Base-by-base conservation (phyloP, 805 yeast species). In the Maudiozyma pseudohumilis region DNA sequence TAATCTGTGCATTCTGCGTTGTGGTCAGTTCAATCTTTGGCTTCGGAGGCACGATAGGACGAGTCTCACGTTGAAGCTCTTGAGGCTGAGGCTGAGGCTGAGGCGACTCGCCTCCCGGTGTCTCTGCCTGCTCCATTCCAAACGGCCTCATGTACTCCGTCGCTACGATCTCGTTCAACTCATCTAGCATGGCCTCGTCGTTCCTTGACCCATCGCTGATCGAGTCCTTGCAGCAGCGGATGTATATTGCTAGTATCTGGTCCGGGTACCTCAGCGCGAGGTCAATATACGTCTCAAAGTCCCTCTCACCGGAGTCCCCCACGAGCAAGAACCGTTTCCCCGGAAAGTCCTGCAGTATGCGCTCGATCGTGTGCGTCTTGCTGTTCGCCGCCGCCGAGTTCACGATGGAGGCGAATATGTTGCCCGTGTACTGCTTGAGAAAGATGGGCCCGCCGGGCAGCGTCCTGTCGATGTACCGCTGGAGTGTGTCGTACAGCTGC, bases 231-330 rank as follows among this genome's bases (percentile, higher is more conserved):
- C 94, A 83, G 34, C 82, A 83, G 29, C 97, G 65, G 25, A 92
- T 82, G 54, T 75, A 88, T 4, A 92, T 84, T 1, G 81, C 94
- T 17, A 71, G 45, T 0, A 92, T 66, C 43, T 75, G 80, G 4
- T 65, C 61, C 0, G 95, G 94, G 49, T 64, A 74, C 23, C 55
- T 46, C 28, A 65, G 60, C 0, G 94, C 83, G 24, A 87, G 61
- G 20, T 79, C 79, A 5, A 75, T 69, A 55, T 92, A 92, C 0
- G 96, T 94, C 52, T 94, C 98, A 30, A 89, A 64, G 62, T 92
- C 99, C 46, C 80, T 80, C 54, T 92, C 98, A 2, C 97, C 97
- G 2, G 96, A 80, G 56, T 92, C 99, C 23, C 99, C 99, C 12
- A 92, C 71, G 35, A 95, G 64, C 18, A 92, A 70, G 55, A 92